Conservation (phyloP, 352 stramenopile genomes). For the Phytophthora fragariaefolia region DNA sequence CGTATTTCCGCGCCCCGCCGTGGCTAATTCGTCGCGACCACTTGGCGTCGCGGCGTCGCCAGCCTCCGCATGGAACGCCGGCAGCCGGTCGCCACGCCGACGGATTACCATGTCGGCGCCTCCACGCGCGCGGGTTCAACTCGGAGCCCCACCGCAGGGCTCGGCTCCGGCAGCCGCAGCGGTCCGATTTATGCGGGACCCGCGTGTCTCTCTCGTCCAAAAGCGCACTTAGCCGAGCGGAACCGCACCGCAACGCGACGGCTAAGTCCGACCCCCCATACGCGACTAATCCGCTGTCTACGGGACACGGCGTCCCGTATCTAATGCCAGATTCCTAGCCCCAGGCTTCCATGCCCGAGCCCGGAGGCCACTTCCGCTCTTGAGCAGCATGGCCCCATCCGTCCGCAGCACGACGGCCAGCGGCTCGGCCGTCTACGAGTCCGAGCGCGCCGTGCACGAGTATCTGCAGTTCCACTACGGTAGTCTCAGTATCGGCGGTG, state of each 20-base stretch:
- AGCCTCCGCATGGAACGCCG: slow-evolving; percentile 4
- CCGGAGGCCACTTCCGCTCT: slow-evolving; percentile 2
- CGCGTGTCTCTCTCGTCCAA: slow-evolving; percentile 17
- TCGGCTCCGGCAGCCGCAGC: background rate
- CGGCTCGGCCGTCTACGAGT: slow-evolving; percentile 90
- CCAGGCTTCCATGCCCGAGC: background rate
- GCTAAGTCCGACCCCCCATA: slow-evolving; percentile 10
- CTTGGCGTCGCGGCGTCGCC: slow-evolving; percentile 13
- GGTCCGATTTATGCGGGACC: background rate
- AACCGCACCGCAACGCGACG: background rate
- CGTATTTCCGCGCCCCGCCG: background rate
- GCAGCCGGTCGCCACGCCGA: slow-evolving; percentile 3
- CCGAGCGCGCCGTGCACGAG: slow-evolving; percentile 85
- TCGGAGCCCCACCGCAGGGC: background rate
- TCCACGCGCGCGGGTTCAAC: background rate
- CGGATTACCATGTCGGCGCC: slow-evolving; percentile 4
- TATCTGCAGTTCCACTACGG: slow-evolving; percentile 94
- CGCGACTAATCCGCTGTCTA: slow-evolving; percentile 3
- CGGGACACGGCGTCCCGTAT: slow-evolving; percentile 9
- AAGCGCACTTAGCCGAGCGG: slow-evolving; percentile 23
- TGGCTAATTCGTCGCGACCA: background rate
- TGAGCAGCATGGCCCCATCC: slow-evolving; percentile 14
- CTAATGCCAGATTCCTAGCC: background rate
- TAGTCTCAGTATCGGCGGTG: slow-evolving; percentile 25
- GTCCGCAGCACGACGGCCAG: slow-evolving; percentile 89